These are phyloP conservation scores for Rhodosporidiobolus sp. DNA, from an alignment of 768 basidiomycete species.

Conservation along the genomic window DNA sequence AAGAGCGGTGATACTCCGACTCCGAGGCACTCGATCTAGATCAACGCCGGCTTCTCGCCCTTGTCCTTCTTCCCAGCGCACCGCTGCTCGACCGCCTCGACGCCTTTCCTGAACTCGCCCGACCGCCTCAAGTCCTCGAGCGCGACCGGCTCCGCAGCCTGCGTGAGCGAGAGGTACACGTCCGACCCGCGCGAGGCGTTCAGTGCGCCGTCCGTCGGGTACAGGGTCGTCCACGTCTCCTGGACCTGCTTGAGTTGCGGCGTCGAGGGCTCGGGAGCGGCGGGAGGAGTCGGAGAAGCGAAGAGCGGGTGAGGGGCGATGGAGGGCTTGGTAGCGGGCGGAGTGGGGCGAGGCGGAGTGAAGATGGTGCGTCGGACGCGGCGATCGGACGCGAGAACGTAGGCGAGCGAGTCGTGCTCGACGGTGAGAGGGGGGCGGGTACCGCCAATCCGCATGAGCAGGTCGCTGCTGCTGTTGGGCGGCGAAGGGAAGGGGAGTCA, in stretches of 20 bases:
- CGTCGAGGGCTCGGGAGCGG: not conserved
- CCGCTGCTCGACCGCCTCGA: slow-evolving; percentile 14
- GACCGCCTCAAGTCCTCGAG: not conserved
- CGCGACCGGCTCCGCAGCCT: not conserved
- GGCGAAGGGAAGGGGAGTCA: not conserved
- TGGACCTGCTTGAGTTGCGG: not conserved
- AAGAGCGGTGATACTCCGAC: not conserved
- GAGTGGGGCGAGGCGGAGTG: not conserved
- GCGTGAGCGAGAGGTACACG: not conserved
- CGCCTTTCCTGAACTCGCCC: not conserved
- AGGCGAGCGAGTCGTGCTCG: not conserved
- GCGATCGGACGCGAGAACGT: slow-evolving; percentile 23
- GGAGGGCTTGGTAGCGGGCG: no score
- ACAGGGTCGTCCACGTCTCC: not conserved
- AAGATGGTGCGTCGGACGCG: slow-evolving; percentile 21
- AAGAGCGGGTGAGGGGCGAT: not conserved
- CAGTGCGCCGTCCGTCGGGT: not conserved
- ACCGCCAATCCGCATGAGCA: not conserved
- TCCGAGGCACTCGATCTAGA: no score
- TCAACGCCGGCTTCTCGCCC: no score
- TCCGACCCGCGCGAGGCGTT: not conserved
- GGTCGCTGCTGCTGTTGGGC: no score
- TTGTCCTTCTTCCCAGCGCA: not conserved
- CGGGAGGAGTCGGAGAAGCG: not conserved
- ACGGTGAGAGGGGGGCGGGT: not conserved